Evolutionary conservation across 768 basidiomycete species (phyloP).

Genomic region (Boletus reticuloceps): DNA sequence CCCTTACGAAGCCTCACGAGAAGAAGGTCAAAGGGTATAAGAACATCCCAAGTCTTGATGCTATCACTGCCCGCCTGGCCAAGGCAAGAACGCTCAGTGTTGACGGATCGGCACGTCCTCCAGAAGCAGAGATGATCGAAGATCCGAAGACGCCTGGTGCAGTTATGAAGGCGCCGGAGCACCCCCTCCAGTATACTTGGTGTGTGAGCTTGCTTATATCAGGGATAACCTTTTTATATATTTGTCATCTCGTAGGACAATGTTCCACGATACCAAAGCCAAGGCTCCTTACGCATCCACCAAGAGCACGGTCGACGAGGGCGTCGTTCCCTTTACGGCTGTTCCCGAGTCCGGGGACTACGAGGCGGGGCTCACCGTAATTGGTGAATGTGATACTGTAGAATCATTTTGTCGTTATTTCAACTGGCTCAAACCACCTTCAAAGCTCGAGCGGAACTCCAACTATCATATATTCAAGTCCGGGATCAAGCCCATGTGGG

Average conservation of each 20-base stretch:
- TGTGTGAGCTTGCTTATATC: constrained; percentile 31
- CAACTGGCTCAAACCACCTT: constrained; percentile 93
- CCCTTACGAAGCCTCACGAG: constrained; percentile 27
- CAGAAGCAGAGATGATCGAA: constrained; percentile 75
- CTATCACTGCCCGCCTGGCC: constrained; percentile 77
- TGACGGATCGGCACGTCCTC: constrained; percentile 63
- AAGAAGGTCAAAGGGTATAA: constrained; percentile 66
- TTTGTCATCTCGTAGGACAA: constrained; percentile 55
- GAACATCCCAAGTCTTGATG: constrained; percentile 84
- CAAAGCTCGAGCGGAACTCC: constrained; percentile 81
- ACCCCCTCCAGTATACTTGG: constrained; percentile 85
- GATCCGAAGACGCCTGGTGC: constrained; percentile 81
- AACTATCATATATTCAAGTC: constrained; percentile 96
- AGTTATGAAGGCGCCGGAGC: constrained; percentile 67
- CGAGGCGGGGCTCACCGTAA: constrained; percentile 80
- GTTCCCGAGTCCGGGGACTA: constrained; percentile 72
- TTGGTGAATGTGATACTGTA: constrained; percentile 90
- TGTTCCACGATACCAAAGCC: constrained; percentile 86
- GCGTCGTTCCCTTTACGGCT: constrained; percentile 29
- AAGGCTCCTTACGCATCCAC: constrained; percentile 44
- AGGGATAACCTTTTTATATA: background rate
- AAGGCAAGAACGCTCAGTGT: constrained; percentile 61
- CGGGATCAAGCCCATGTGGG: constrained; percentile 97
- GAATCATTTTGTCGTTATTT: constrained; percentile 89
- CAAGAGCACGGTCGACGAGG: constrained; percentile 25